Base-by-base conservation (phyloP, 148 eudicot genomes). In the Heliosperma pusillum region DNA sequence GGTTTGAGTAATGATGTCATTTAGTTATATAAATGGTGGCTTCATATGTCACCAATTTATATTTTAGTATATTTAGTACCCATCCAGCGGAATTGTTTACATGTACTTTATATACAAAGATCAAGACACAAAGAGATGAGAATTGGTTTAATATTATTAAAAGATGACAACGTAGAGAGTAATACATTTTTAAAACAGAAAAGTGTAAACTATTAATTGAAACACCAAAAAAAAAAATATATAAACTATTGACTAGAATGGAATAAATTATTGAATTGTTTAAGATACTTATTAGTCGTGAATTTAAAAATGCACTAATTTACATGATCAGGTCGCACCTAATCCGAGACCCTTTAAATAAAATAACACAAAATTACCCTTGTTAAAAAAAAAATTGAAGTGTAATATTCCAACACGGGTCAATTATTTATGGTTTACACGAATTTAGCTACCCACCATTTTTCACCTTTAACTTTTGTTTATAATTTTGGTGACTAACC, bases 11-110 rank as follows among this genome's bases (percentile, higher is more conserved):
- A 76, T 76, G 76, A 79, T 74, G 81, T 73, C 81, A 72, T 75
- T 81, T 74, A 61, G 42, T 44, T 79, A 71, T 82, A 61, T 66
- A 72, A 83, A 74, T 83, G 83, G 56, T 77, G 82, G 64, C 55
- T 73, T 47, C 77, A 77, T 81, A 70, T 78, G 73, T 79, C 79
- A 74, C 17, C 19, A 50, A 50, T 81, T 84, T 66, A 27, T 65
- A 70, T 59, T 67, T 69, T 65, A 36, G 9, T 58, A 71, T 73
- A 72, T 17, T 64, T 57, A 15, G 5, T 17, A 25, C n/a, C n/a
- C n/a, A n/a, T n/a, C n/a, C n/a, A n/a, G n/a, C n/a, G n/a, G n/a
- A n/a, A n/a, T n/a, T n/a, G n/a, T n/a, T n/a, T n/a, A n/a, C n/a
- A n/a, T n/a, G n/a, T n/a, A n/a, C n/a, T n/a, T n/a, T n/a, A n/a